These are phyloP conservation scores for Phaeolepiota aurea DNA, from an alignment of 768 basidiomycete species.

Conservation along the genomic window DNA sequence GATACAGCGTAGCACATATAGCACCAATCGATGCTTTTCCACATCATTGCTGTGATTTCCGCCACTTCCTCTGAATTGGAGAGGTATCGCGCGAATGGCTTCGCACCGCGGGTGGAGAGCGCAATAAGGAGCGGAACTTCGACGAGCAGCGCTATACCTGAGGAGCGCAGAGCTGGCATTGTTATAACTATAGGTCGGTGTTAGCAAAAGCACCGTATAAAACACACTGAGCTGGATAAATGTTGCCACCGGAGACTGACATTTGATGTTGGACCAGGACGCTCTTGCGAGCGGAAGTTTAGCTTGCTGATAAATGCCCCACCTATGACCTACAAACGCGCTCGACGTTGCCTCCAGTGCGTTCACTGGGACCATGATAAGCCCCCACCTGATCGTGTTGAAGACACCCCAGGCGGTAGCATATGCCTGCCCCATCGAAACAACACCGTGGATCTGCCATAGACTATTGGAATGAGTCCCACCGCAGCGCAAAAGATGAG, in stretches of 20 bases:
- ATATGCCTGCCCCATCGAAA: slow-evolving; percentile 13
- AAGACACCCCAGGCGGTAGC: slow-evolving; percentile 18
- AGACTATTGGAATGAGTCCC: slow-evolving; percentile 4
- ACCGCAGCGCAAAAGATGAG: neutral
- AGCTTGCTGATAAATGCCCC: slow-evolving; percentile 10
- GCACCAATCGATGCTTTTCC: slow-evolving; percentile 16
- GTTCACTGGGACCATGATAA: slow-evolving; percentile 15
- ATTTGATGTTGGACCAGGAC: slow-evolving; percentile 8
- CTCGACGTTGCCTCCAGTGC: slow-evolving; percentile 12
- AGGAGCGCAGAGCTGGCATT: slow-evolving; percentile 9
- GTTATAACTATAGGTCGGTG: slow-evolving; percentile 5
- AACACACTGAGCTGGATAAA: neutral
- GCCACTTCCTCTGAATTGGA: slow-evolving; percentile 16
- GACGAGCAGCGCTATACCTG: slow-evolving; percentile 9
- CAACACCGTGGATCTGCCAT: slow-evolving; percentile 15
- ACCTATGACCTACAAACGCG: slow-evolving; percentile 16
- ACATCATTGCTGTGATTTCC: slow-evolving; percentile 14
- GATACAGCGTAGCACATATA: slow-evolving; percentile 16
- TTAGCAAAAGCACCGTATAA: neutral
- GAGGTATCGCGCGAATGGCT: slow-evolving; percentile 14
- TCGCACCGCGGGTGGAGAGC: slow-evolving; percentile 11
- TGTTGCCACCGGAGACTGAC: too few species aligned
- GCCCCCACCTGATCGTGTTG: slow-evolving; percentile 17
- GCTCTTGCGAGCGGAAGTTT: neutral
- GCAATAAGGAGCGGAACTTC: slow-evolving; percentile 13